Conservation (phyloP, 2,329 filamentous ascomycete genomes). For the Ceratocystis cacaofunesta region DNA sequence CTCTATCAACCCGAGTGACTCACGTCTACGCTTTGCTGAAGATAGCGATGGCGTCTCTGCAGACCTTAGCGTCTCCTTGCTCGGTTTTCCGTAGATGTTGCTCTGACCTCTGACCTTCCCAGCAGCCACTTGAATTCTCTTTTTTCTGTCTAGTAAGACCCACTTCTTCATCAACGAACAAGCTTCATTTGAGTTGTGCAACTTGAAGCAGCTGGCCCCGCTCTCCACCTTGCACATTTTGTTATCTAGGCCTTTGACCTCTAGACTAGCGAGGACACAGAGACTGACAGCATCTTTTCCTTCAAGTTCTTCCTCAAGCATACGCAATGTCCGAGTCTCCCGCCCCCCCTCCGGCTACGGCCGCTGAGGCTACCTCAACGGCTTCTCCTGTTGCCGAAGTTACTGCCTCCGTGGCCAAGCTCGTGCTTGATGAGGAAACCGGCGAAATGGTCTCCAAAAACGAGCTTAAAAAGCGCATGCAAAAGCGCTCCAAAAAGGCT, state of each 20-base stretch:
- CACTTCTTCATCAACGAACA: too few relatives aligned
- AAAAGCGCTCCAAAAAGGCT: conserved; percentile 44
- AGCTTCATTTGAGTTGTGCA: too few relatives aligned
- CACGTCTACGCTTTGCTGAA: background rate
- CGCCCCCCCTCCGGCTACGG: background rate
- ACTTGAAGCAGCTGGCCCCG: too few relatives aligned
- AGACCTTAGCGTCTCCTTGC: background rate
- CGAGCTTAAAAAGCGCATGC: conserved; percentile 45
- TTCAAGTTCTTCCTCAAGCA: background rate
- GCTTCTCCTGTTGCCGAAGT: conserved; percentile 26
- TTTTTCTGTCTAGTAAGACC: too few relatives aligned
- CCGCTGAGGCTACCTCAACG: background rate
- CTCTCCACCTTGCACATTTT: background rate
- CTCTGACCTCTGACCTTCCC: background rate
- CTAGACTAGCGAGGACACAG: too few relatives aligned
- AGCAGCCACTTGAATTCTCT: background rate
- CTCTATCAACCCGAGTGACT: background rate
- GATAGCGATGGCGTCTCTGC: background rate
- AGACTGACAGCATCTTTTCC: too few relatives aligned
- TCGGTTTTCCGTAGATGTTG: background rate
- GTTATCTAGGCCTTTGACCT: background rate
- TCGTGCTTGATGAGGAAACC: conserved; percentile 47
- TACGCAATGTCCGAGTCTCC: conserved; percentile 9
- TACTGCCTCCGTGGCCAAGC: conserved; percentile 38
- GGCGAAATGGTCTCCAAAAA: conserved; percentile 52